Evolutionary conservation across 2,329 filamentous ascomycete genomes (phyloP), one percentile per base, ranked within the genome.

Genomic region (Beauveria pseudobassiana): DNA sequence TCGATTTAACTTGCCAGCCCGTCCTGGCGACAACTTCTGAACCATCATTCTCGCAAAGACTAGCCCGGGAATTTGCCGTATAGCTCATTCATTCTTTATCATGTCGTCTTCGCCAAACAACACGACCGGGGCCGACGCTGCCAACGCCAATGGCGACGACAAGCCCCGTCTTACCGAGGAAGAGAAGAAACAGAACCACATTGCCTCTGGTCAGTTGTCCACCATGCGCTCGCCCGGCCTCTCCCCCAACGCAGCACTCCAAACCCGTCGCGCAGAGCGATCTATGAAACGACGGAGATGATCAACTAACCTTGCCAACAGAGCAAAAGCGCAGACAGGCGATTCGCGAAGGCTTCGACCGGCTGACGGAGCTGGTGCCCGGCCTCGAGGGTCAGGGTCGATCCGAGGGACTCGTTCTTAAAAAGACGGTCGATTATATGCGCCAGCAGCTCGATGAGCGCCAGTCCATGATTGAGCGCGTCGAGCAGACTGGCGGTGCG

Each of bases 261-360:
- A 20, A 42, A 9, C 16, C 16, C 26, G 20, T 16, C 42, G 18
- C 20, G 16, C 42, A 40, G 42, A 8, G 22, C 38, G 50, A 14
- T n/a, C 1, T 5, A 9, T 40, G 10, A 7, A 16, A 14, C 14
- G 22, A 16, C 22, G 16, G 51, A 9, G 46, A 22, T 16, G 22
- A 18, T 20, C 4, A 38, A 20, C 52, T 42, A 49, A 55, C 34
- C 26, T 12, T 56, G 5, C 16, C 34, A 34, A 22, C 62, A 78
- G 75, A 80, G 69, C 72, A 79, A 67, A 78, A 81, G 66, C 72
- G 78, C 43, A 71, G 78, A 34, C 72, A 78, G 63, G 89, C 88
- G 16, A 96, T 96, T 66, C 83, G 92, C 52, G 86, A 90, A 63
- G 90, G 89, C 62, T 96, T 96, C 72, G 91, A 96, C 73, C 83